Evolutionary conservation across 768 basidiomycete genomes (phyloP), one percentile per base, ranked within the genome.

Genomic region (Suillus placidus): DNA sequence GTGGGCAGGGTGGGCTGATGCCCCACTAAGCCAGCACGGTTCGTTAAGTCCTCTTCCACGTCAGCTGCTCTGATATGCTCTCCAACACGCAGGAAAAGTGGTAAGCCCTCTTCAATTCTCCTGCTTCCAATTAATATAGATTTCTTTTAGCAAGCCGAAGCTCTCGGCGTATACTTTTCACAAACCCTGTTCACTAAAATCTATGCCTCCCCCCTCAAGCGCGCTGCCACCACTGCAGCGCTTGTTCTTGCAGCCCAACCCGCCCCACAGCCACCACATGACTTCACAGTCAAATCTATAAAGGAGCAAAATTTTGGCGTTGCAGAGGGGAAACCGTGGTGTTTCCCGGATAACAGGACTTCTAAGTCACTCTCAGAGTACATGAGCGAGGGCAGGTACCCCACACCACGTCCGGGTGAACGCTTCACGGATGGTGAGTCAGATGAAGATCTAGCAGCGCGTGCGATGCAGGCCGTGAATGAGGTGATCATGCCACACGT

Each of bases 1-100:
- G 6, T 92, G 91, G 91, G 90, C 91, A 49, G 92, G 92, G 6
- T 90, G 88, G 84, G 83, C 80, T 66, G 90, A 94, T 75, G 85
- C 92, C 13, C 84, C 87, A 1, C 79, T 94, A 18, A 88, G 89
- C 23, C 90, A 89, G 68, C 89, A 93, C 71, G 92, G 92, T 89
- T 73, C 71, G 78, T 72, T 52, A 56, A 52, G 63, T 51, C n/a
- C 18, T 37, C 51, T 18, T 43, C 34, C 52, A 42, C 18, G 23
- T 45, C 49, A 30, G 5, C 63, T 56, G 52, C 34, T 56, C 32
- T 34, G 26, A 57, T 3, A 52, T 63, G 26, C 71, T 61, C 55
- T 45, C 32, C 60, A 64, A 64, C 47, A 14, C n/a, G 42, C 73
- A 88, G 88, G 87, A n/a, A 84, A 85, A 79, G 82, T 81, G 67